These are phyloP conservation scores for Salvia splendens DNA, from an alignment of 257 asterid genomes.

Conservation along the genomic window DNA sequence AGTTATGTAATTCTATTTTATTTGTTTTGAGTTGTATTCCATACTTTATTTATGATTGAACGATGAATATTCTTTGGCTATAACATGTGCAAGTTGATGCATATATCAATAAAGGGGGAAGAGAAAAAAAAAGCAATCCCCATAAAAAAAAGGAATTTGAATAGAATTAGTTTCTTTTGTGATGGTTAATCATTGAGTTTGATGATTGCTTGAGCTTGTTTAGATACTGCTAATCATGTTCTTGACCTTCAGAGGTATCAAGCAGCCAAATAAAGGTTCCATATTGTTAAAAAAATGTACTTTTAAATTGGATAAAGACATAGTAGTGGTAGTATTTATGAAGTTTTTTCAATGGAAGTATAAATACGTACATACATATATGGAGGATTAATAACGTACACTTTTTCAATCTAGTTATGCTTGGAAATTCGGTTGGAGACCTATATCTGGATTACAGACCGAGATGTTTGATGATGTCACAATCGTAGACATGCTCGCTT, in stretches of 20 bases:
- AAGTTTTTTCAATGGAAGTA: no score
- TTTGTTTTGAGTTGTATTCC: background rate
- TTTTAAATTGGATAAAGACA: background rate
- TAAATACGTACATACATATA: no score
- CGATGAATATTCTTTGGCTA: slow-evolving; percentile 27
- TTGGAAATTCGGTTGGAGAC: no score
- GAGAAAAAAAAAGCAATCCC: slow-evolving; percentile 18
- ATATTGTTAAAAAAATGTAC: background rate
- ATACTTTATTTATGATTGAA: slow-evolving; percentile 5
- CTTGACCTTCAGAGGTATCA: slow-evolving; percentile 16
- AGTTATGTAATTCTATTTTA: background rate
- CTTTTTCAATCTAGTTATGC: no score
- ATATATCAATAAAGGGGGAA: background rate
- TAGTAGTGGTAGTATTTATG: background rate
- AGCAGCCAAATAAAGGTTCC: background rate
- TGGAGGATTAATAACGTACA: no score
- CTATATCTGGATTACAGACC: no score
- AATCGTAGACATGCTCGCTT: no score
- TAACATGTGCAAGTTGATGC: slow-evolving; percentile 35
- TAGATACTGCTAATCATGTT: slow-evolving; percentile 39
- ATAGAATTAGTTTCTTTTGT: slow-evolving; percentile 20
- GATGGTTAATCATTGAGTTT: slow-evolving; percentile 40
- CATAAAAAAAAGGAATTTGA: slow-evolving; percentile 29
- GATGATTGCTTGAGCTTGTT: slow-evolving; percentile 39
- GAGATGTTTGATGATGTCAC: no score